A percentile compares a stretch with the other conserved stretches of the same genome.
phyloP scores from a whole-genome alignment of 148 eudicot genomes.

The Spergularia marina region DNA sequence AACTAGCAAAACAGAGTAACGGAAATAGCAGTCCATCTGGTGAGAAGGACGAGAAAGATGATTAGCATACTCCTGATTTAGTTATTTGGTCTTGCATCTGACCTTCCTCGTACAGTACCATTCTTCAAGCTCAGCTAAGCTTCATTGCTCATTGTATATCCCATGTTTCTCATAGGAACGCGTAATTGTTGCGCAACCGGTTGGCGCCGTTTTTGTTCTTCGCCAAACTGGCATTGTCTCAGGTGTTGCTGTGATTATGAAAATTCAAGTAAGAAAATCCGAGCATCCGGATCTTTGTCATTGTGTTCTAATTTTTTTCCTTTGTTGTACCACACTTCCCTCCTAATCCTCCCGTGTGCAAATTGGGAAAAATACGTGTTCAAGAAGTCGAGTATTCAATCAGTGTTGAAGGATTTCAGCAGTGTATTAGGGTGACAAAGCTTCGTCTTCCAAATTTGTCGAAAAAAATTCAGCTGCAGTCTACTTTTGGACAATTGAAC shows the following conservation, averaged over 20 bases:
- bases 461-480: no score
- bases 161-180: neutral
- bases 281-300: no score
- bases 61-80: conserved; percentile 7
- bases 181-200: neutral
- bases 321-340: no score
- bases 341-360: no score
- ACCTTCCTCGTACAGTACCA: conserved; percentile 10
- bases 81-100: neutral
- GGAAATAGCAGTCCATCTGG: conserved; percentile 36
- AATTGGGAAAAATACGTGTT: no score
- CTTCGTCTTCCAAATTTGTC: no score
- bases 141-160: conserved; percentile 21
- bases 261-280: no score
- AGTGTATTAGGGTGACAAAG: no score
- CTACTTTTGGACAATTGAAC: no score
- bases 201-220: conserved; percentile 20
- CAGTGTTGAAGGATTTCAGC: no score
- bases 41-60: conserved; percentile 52
- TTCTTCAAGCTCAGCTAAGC: conserved; percentile 7
- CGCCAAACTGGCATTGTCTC: conserved; percentile 17
- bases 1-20: conserved; percentile 45
- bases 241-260: neutral
- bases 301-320: no score
- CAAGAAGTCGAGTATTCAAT: no score